Base-by-base conservation (phyloP, 2,329 filamentous ascomycete genomes). In the Domatiomyces globalis region DNA sequence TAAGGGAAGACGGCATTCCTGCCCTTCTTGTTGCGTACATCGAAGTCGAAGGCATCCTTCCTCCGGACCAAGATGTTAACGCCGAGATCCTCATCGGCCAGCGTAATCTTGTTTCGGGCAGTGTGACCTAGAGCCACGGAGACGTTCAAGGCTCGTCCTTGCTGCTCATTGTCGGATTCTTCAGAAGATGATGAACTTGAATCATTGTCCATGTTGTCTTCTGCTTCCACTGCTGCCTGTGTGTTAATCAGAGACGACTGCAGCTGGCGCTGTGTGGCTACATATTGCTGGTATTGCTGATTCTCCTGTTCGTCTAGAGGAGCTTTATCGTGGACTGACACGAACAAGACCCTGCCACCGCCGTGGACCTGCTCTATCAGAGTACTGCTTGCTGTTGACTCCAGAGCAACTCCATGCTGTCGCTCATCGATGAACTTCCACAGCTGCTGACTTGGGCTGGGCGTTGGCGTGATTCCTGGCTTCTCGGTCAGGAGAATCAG, bases 1-100 rank as follows among this genome's bases (percentile, higher is more conserved):
- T 94, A 83, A 0, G 92, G 92, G 63, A 95, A 96, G 71, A 94
- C 85, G 56, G 88, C 83, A 64, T 98, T 92, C 50, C 89, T 79
- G 2, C 92, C 92, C 64, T 87, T 94, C 66, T 95, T 95, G 36
- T 85, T 85, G 43, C 87, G 78, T 1, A 95, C 84, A 63, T 95
- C 87, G 60, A 86, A 98, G 66, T 98, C 92, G 65, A 92, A 86
- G n/a, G 94, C 81, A 12, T 84, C 85, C 64, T 89, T 94, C 59
- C 85, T 84, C 60, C 92, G 86, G 43, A 96, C 76, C 8, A 98
- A 73, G 46, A 98, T 80, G 59, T 94, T 95, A 58, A 96, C 81
- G 17, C 92, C 92, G 2, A 96, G 74, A 60, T 96, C 92, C 57
- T 90, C 87, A 59, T 95, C 89, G 49, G 81, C 89, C 42, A 94